phyloP scores from a whole-genome alignment of 2,329 filamentous ascomycete genomes.

The Penicillium sp. region DNA sequence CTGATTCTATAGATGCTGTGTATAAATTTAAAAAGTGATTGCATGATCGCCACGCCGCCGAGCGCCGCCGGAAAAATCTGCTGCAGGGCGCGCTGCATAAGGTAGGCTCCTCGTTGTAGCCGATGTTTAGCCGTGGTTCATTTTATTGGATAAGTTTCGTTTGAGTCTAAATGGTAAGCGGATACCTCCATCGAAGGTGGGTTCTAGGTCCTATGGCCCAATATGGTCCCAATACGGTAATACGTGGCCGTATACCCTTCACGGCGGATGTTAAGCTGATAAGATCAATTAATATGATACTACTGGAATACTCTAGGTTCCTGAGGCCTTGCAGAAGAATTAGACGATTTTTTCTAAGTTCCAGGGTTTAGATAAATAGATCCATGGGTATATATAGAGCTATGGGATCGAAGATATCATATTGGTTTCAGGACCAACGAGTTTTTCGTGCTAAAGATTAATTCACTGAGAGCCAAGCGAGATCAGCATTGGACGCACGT shows the following conservation, averaged over 20 bases:
- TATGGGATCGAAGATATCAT: not conserved
- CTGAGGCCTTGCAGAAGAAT: too few relatives aligned
- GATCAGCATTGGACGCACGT: slow-evolving; percentile 21
- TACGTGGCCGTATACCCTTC: too few relatives aligned
- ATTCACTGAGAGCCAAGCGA: not conserved
- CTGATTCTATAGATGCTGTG: not conserved
- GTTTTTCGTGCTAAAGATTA: not conserved
- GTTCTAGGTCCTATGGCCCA: not conserved
- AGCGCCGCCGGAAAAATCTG: not conserved
- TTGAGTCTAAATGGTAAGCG: not conserved
- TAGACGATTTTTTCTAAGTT: not conserved
- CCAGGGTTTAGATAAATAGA: not conserved
- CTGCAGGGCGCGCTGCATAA: not conserved
- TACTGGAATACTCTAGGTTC: not conserved
- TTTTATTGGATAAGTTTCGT: not conserved
- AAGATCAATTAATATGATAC: not conserved
- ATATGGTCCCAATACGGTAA: not conserved
- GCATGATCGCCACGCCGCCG: not conserved
- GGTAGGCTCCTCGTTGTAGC: not conserved
- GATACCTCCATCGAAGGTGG: not conserved
- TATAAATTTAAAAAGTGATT: not conserved
- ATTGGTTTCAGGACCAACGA: not conserved
- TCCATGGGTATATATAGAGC: not conserved
- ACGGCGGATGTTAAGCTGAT: not conserved
- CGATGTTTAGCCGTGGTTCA: not conserved